Percentiles rank a stretch among this genome's conserved stretches.
Evolutionary conservation across 2,329 filamentous ascomycete species (phyloP).

Genomic region (Ceratocystis smalleyi): DNA sequence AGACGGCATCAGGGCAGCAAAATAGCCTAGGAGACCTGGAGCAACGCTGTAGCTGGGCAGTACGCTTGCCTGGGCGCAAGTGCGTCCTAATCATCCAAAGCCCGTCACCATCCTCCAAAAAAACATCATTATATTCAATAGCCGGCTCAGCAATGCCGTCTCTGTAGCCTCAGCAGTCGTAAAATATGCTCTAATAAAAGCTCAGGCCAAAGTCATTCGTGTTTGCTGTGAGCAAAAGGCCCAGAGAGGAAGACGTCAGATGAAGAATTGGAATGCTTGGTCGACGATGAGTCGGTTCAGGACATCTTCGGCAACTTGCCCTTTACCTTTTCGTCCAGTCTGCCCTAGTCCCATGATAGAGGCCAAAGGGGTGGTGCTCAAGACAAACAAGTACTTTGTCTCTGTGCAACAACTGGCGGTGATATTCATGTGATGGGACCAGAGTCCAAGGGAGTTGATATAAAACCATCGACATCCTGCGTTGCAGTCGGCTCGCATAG

Average conservation of each 20-base stretch:
- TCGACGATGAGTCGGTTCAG: not conserved
- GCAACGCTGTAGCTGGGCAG: too few species aligned
- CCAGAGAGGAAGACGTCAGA: not conserved
- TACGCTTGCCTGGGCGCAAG: too few species aligned
- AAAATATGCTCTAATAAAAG: too few species aligned
- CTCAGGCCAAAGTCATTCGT: not conserved
- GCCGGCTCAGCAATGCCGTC: too few species aligned
- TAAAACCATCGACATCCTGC: not conserved
- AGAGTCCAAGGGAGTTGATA: not conserved
- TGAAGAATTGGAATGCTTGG: not conserved
- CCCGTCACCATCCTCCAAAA: too few species aligned
- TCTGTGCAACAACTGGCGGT: not conserved
- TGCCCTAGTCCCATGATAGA: not conserved
- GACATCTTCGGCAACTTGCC: not conserved
- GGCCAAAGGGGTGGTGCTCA: not conserved
- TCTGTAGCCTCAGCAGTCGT: too few species aligned
- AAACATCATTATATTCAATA: too few species aligned
- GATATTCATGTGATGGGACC: not conserved
- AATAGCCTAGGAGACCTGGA: too few species aligned
- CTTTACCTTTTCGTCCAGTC: not conserved
- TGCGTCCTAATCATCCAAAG: too few species aligned
- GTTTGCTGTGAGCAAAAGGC: not conserved
- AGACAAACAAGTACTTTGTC: not conserved
- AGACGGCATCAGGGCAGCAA: too few species aligned
- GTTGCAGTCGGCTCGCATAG: not conserved